Evolutionary conservation across 306 rosid species (phyloP), one percentile per base, ranked within the genome.

Genomic region (Gastrolobium bilobum): DNA sequence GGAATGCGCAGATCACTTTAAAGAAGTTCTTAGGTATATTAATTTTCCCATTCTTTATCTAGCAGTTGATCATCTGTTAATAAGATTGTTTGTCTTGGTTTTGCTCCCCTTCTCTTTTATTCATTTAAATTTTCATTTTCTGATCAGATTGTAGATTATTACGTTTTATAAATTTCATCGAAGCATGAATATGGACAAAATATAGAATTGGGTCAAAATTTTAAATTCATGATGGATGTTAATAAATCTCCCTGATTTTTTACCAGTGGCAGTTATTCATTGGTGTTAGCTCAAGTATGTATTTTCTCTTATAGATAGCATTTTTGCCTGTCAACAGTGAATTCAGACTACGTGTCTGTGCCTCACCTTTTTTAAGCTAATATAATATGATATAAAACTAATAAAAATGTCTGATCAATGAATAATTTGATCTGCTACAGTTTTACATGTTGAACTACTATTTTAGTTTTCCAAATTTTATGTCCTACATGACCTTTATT

Each of bases 1-100:
- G 80, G 98, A 94, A 67, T 92, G 98, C 44, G 97, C 97, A 43
- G 94, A 94, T 84, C 98, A 94, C 86, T 94, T 94, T 76, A 86
- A 88, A 87, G 94, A 88, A 82, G 84, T 94, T 74, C 71, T 94
- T 62, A 90, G 97, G 98, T 92, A 86, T 71, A 64, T 13, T 65
- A 26, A 46, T 83, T 77, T 54, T 68, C 64, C 56, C 33, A 35
- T 66, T 48, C 59, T 52, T 59, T 6, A 8, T 68, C 43, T 59
- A 29, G 58, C 61, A 31, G 7, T 40, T 57, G 33, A 62, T 66
- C 51, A 43, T 57, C 15, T 34, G 34, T 59, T 7, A 62, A 76
- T 51, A 9, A 47, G 35, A 68, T 43, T 53, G 8, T 78, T 77
- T 84, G 37, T 68, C 58, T 71, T 73, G 6, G 38, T 57, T 62